Evolutionary conservation across 768 basidiomycete genomes (phyloP), one percentile per base, ranked within the genome.

Genomic region (Coprinellus aureogranulatus): DNA sequence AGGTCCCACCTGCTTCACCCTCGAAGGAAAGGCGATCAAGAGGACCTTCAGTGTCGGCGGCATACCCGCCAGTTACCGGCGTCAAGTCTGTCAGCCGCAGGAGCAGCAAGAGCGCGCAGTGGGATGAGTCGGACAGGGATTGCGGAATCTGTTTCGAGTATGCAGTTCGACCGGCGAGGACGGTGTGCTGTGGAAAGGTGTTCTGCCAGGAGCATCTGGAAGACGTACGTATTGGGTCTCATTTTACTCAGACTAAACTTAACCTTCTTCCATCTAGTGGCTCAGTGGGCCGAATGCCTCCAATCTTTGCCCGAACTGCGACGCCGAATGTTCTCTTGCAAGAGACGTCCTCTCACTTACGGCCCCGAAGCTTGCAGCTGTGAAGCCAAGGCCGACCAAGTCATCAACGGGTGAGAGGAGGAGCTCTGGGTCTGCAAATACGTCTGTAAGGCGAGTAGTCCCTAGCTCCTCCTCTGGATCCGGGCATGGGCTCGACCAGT

Each of bases 81-180:
- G n/a, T 25, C 20, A 27, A 18, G n/a, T 11, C 1, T 4, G 25
- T n/a, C 30, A 34, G 22, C 30, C 12, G 54, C 27, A 46, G 37
- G 22, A 14, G 45, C 20, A 34, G 49, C 30, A n/a, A 12, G 22
- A 54, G 42, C n/a, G 40, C 28, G 52, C 59, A 44, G 55, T 65
- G 57, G 53, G 57, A 62, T 34, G 51, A 56, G 23, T 59, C 65
- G 3, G 70, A 68, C 59, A 63, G 68, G 41, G 70, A 71, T 60
- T 71, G 68, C 58, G 70, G 68, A 20, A 71, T 71, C 10, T 71
- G 72, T 52, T 73, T 73, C 54, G 72, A 73, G 61, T 69, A 68
- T 52, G 69, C 72, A 0, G 67, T 70, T 23, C 58, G 61, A 30
- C 72, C 72, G 1, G 65, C 65, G 37, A 61, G 70, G 37, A 71